Conservation (phyloP, 371 early-diverging fungal species). For the Mortierella sp. region DNA sequence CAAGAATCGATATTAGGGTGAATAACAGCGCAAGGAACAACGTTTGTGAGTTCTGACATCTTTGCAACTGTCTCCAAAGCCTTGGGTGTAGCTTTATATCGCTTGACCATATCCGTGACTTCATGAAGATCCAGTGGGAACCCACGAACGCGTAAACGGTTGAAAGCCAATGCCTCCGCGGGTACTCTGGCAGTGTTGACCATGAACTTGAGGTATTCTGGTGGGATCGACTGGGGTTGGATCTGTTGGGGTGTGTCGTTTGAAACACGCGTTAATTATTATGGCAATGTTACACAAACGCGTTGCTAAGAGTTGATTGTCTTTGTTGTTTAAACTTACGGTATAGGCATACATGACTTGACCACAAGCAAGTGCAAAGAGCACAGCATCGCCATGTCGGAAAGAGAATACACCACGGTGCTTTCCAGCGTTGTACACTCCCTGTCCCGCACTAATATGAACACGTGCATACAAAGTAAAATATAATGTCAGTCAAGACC, state of each 20-base stretch:
- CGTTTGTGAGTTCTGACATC: slow-evolving; percentile 41
- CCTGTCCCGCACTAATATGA: slow-evolving; percentile 66
- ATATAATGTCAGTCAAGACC: not conserved
- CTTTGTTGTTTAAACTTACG: slow-evolving; percentile 54
- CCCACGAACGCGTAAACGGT: slow-evolving; percentile 66
- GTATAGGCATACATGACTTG: slow-evolving; percentile 79
- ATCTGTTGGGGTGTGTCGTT: slow-evolving; percentile 55
- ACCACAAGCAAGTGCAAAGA: slow-evolving; percentile 72
- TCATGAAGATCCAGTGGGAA: slow-evolving; percentile 63
- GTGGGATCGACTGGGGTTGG: slow-evolving; percentile 76
- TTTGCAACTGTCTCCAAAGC: slow-evolving; percentile 59
- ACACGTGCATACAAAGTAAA: not conserved
- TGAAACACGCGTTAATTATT: not conserved
- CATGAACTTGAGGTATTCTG: slow-evolving; percentile 79
- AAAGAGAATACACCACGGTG: slow-evolving; percentile 72
- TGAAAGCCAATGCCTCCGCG: slow-evolving; percentile 63
- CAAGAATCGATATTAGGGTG: slow-evolving; percentile 77
- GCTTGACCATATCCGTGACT: slow-evolving; percentile 59
- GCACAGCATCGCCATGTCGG: slow-evolving; percentile 74
- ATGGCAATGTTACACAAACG: slow-evolving; percentile 12
- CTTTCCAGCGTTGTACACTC: slow-evolving; percentile 72
- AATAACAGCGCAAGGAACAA: slow-evolving; percentile 65
- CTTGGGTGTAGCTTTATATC: slow-evolving; percentile 62
- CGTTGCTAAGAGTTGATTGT: not conserved
- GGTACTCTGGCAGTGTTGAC: slow-evolving; percentile 77